Percentiles rank a stretch among this genome's conserved stretches.
Evolutionary conservation across 345 rosid genomes (phyloP).

Genomic region (Boechera divaricarpa): DNA sequence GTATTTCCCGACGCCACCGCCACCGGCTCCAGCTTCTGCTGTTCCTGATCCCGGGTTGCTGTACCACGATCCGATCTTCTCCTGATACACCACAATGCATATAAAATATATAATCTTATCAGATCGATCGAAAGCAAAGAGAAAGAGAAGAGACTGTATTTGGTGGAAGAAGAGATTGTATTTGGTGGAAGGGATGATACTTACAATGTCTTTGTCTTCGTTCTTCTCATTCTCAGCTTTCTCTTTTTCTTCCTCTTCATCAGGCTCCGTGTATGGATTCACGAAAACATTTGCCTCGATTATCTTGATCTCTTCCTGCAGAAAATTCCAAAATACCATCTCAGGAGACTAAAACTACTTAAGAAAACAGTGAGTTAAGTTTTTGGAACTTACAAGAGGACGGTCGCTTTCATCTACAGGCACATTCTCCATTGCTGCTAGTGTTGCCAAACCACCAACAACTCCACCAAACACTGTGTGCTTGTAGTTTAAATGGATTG

Average conservation of each 20-base stretch:
- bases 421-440: conserved; percentile 91
- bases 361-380: background rate
- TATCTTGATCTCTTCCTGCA: conserved; percentile 92
- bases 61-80: conserved; percentile 87
- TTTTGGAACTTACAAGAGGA: conserved; percentile 67
- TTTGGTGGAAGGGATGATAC: conserved; percentile 41
- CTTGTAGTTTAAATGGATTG: conserved; percentile 90
- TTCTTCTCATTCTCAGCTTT: conserved; percentile 61
- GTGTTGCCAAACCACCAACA: conserved; percentile 85
- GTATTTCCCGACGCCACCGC: conserved; percentile 80
- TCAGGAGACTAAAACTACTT: conserved; percentile 27
- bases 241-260: conserved; percentile 82
- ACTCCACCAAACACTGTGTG: conserved; percentile 95
- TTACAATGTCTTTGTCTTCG: conserved; percentile 62
- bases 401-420: conserved; percentile 82
- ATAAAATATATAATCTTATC: background rate
- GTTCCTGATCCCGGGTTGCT: conserved; percentile 85
- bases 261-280: conserved; percentile 82
- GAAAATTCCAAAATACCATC: conserved; percentile 11
- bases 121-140: conserved; percentile 6
- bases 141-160: background rate
- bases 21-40: conserved; percentile 52
- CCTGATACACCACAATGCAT: conserved; percentile 49
- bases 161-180: background rate
- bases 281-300: conserved; percentile 72